Evolutionary conservation across 2,329 filamentous ascomycete genomes (phyloP), one percentile per base, ranked within the genome.

Genomic region (Aspergillus tamarii): DNA sequence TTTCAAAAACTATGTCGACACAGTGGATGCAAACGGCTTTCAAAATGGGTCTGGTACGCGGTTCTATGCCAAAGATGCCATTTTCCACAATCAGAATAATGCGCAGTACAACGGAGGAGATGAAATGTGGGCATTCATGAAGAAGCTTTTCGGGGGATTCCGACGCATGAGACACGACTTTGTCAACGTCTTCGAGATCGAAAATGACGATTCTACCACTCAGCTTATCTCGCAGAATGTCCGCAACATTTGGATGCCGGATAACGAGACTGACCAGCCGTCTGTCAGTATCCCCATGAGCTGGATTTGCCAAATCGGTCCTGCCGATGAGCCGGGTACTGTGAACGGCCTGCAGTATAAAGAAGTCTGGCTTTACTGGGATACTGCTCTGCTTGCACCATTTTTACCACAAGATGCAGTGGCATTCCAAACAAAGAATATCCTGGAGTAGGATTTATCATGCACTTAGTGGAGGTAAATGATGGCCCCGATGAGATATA

Each of bases 111-210:
- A 63, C 34, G 60, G 62, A n/a, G 60, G 62, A 32, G 60, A 65
- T 19, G 60, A 66, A 46, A 63, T 65, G 57, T 63, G 53, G 65
- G 63, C 60, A 43, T 65, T 57, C 60, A 66, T 66, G 63, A 66
- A 66, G 26, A 53, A 45, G 28, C 65, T 66, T 39, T 66, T 66
- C 57, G 57, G 57, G 9, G 52, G 61, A 41, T 66, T 65, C 21
- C 41, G 43, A 7, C n/a, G 21, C 8, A 46, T 46, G 43, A 23
- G 43, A 46, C 43, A 46, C n/a, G 43, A 46, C 21, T 46, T 46
- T n/a, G 9, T 23, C 11, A 46, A 23, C 11, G n/a, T 46, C 1
- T 46, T 10, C 4, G 43, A 46, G 21, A 46, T 46, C n/a, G 43
- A 46, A 11, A 19, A 46, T 46, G 43, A 19, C 4, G 21, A 9